A percentile compares a stretch with the other conserved stretches of the same genome.
Conservation (phyloP, 1,284 basidiomycete genomes). For the Cryptococcus neoformans region DNA sequence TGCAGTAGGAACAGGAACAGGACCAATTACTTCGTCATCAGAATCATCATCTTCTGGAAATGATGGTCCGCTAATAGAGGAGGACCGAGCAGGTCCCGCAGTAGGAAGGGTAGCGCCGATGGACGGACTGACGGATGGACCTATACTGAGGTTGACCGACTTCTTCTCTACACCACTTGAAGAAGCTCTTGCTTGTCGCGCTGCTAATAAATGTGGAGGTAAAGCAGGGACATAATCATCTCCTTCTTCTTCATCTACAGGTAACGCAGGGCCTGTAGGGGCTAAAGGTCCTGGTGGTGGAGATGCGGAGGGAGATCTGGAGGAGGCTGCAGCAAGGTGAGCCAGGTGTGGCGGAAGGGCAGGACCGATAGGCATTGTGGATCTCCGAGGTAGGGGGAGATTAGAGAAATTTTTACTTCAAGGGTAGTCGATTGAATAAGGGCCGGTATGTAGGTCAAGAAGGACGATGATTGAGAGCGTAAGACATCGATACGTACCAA, state of each 20-base stretch:
- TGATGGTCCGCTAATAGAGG: slow-evolving; percentile 21
- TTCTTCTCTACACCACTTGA: background rate
- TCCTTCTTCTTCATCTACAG: slow-evolving; percentile 57
- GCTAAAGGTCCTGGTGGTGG: slow-evolving; percentile 4
- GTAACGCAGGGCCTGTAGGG: slow-evolving; percentile 7
- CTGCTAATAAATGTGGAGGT: slow-evolving; percentile 38
- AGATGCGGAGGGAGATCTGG: slow-evolving; percentile 13
- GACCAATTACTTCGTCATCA: slow-evolving; percentile 33
- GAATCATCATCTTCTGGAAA: slow-evolving; percentile 27
- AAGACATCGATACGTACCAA: too few relatives aligned
- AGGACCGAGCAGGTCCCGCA: slow-evolving; percentile 21
- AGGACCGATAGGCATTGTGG: slow-evolving; percentile 35
- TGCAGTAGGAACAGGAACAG: slow-evolving; percentile 28
- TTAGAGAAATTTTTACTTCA: background rate
- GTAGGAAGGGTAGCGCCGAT: slow-evolving; percentile 4
- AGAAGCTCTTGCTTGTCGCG: slow-evolving; percentile 15
- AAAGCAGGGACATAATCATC: slow-evolving; percentile 68
- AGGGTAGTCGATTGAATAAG: too few relatives aligned
- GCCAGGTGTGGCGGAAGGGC: slow-evolving; percentile 38
- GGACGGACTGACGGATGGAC: slow-evolving; percentile 3
- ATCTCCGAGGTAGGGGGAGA: background rate
- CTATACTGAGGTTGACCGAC: background rate
- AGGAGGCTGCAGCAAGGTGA: slow-evolving; percentile 14
- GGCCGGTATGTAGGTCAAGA: too few relatives aligned
- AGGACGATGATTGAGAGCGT: too few relatives aligned